phyloP scores from a whole-genome alignment of 164 flowering plant genomes.

The Vitis rotundifolia region DNA sequence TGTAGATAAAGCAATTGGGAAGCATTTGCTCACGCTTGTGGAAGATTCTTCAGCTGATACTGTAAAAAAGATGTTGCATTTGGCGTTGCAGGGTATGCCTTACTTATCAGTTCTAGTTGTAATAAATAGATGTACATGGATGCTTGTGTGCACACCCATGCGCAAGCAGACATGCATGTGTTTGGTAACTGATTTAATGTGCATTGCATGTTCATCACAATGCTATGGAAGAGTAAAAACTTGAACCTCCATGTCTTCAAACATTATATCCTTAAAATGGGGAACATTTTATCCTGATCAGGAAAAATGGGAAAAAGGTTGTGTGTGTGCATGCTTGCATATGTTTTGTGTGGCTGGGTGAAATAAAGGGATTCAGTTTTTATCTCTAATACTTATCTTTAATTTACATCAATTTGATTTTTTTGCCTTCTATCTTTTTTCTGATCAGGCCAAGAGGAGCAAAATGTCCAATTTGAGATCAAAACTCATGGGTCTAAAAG shows the following conservation, averaged over 20 bases:
- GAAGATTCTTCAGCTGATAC: slow-evolving; percentile 70
- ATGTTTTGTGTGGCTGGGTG: background rate
- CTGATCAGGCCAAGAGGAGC: slow-evolving; percentile 80
- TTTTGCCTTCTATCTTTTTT: background rate
- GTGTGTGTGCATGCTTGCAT: background rate
- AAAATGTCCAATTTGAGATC: slow-evolving; percentile 78
- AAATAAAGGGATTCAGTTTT: background rate
- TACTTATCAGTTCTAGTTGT: background rate
- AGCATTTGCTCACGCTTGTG: slow-evolving; percentile 77
- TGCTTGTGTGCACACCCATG: too few species aligned
- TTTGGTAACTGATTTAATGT: background rate
- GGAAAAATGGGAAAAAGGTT: too few species aligned
- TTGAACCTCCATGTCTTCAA: background rate
- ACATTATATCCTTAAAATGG: background rate
- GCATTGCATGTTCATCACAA: background rate
- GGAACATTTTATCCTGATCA: background rate
- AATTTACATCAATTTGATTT: background rate
- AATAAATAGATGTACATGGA: background rate
- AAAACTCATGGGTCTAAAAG: slow-evolving; percentile 56
- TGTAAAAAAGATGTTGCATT: slow-evolving; percentile 66
- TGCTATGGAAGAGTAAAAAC: background rate
- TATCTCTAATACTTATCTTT: background rate
- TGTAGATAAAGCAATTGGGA: slow-evolving; percentile 78
- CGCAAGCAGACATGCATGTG: background rate
- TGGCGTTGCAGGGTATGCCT: slow-evolving; percentile 77